Percentiles rank a stretch among this genome's conserved stretches.
phyloP scores from a whole-genome alignment of 768 basidiomycete species.

The Calocybe indica region DNA sequence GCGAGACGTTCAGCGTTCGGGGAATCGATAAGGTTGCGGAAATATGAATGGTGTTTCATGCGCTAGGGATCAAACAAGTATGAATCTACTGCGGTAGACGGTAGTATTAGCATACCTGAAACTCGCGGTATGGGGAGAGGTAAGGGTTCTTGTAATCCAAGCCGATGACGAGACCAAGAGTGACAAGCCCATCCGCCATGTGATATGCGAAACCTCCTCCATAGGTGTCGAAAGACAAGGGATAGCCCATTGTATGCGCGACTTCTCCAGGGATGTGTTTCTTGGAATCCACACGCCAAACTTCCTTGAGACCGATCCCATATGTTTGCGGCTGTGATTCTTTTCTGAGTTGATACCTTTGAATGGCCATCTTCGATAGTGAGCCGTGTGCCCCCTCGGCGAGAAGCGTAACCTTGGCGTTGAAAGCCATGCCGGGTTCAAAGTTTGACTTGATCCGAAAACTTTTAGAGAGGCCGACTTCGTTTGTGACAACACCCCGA shows the following conservation, averaged over 20 bases:
- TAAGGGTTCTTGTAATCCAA: conserved; percentile 95
- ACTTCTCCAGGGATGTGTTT: conserved; percentile 69
- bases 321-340: conserved; percentile 86
- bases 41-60: conserved; percentile 97
- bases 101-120: conserved; percentile 57
- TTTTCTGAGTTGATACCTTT: conserved; percentile 67
- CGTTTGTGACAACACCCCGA: conserved; percentile 84
- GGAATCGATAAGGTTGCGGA: conserved; percentile 71
- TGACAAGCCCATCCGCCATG: conserved; percentile 88
- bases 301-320: conserved; percentile 94
- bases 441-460: conserved; percentile 78
- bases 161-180: conserved; percentile 86
- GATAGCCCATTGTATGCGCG: conserved; percentile 95
- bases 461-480: conserved; percentile 82
- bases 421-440: conserved; percentile 96
- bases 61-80: conserved; percentile 23
- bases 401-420: conserved; percentile 84
- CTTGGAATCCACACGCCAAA: conserved; percentile 78
- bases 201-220: conserved; percentile 96
- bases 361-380: conserved; percentile 73
- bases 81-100: background rate
- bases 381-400: conserved; percentile 96
- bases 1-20: conserved; percentile 65
- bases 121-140: conserved; percentile 84
- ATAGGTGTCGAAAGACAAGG: conserved; percentile 75